Base-by-base conservation (phyloP, 2,329 filamentous ascomycete genomes). In the Sodiomyces alkalinus region DNA sequence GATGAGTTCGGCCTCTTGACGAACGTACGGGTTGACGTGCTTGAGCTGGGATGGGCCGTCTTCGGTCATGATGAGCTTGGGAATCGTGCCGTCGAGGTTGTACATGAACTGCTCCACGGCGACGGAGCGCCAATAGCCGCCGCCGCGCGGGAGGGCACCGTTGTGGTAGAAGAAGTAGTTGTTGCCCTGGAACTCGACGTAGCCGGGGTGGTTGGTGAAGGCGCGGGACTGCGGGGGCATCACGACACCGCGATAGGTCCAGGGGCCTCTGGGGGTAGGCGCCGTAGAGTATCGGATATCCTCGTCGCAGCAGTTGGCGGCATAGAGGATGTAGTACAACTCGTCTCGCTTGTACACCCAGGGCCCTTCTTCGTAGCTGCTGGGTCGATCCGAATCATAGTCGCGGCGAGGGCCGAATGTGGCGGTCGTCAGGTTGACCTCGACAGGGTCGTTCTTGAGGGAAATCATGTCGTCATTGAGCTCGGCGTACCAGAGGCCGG, bases 281-380 rank as follows among this genome's bases (percentile, higher is more conserved):
- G 48, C 44, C 1, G 48, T 52, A 8, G 49, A 51, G 27, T 53
- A 53, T 5, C 48, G 49, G 22, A 53, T 47, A 30, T 43, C 35
- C 2, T 43, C 31, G 3, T 49, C 50, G 2, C 49, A 51, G 31
- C 52, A 52, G 33, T 56, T 55, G 4, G 45, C 52, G 2, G 52
- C 51, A 24, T 53, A 55, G 5, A 56, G 38, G 42, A 55, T 45
- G 37, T 56, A 56, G 36, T 55, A 55, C 1, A 50, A 53, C 4
- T 31, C 31, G 2, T 39, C 40, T 1, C 46, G 43, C 39, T 51
- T 52, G 31, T 49, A 50, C 6, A 56, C 33, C 53, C 53, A 56
- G 0, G 53, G 46, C 0, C 51, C 53, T 28, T 55, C 52, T n/a
- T n/a, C n/a, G n/a, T n/a, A n/a, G n/a, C n/a, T n/a, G n/a, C n/a